Percentiles rank a stretch among this genome's conserved stretches.
These are phyloP conservation scores for Vitis hybrid DNA, from an alignment of 177 flowering plant genomes.

Conservation along the genomic window DNA sequence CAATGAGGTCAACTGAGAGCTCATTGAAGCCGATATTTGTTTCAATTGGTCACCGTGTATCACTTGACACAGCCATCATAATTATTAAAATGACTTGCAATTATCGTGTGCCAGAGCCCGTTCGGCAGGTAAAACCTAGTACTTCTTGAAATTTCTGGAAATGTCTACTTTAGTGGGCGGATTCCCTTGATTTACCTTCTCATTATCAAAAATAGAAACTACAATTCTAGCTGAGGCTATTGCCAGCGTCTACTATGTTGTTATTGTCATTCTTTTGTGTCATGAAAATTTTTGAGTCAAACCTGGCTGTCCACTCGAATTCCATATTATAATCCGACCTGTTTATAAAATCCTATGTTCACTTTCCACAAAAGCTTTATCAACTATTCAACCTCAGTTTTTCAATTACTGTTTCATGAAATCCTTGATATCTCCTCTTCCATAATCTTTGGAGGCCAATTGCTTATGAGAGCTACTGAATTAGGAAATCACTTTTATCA, in stretches of 20 bases:
- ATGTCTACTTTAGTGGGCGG: not conserved
- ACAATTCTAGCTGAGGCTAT: not conserved
- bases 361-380: too few species aligned
- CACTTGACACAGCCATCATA: constrained; percentile 58
- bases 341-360: too few species aligned
- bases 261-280: not conserved
- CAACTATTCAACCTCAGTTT: too few species aligned
- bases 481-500: too few species aligned
- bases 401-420: too few species aligned
- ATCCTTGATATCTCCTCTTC: too few species aligned
- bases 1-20: constrained; percentile 49
- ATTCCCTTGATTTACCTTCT: not conserved
- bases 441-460: too few species aligned
- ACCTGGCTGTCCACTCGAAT: too few species aligned
- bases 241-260: not conserved
- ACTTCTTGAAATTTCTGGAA: not conserved
- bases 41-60: constrained; percentile 78
- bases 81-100: constrained; percentile 64
- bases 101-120: constrained; percentile 83
- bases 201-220: too few species aligned
- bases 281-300: too few species aligned
- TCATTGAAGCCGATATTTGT: constrained; percentile 74
- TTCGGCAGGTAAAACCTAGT: constrained; percentile 57
- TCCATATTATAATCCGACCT: not conserved
- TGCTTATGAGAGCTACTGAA: too few species aligned